Conservation (phyloP, 2,329 filamentous ascomycete species). For the Aspergillus ruber region DNA sequence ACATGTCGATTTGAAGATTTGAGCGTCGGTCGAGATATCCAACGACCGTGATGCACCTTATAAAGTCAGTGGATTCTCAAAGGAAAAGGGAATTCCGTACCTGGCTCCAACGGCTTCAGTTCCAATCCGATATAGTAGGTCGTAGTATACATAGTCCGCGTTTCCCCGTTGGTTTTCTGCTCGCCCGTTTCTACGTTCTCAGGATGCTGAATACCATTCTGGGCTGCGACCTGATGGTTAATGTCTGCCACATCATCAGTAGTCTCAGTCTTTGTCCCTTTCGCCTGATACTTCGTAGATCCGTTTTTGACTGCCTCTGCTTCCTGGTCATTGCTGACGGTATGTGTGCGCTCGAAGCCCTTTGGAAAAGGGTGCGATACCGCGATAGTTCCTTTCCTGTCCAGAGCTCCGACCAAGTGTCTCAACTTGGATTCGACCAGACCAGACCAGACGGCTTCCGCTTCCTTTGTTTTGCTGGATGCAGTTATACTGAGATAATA, state of each 20-base stretch:
- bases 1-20: constrained; percentile 80
- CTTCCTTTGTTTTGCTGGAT: constrained; percentile 74
- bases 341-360: constrained; percentile 77
- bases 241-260: constrained; percentile 47
- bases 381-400: constrained; percentile 70
- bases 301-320: constrained; percentile 58
- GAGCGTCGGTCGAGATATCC: constrained; percentile 65
- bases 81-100: constrained; percentile 44
- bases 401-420: constrained; percentile 73
- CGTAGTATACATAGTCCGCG: constrained; percentile 67
- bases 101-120: constrained; percentile 63
- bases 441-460: constrained; percentile 81
- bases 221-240: constrained; percentile 43
- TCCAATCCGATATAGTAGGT: constrained; percentile 93
- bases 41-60: constrained; percentile 42
- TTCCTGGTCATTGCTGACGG: constrained; percentile 57
- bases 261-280: constrained; percentile 45
- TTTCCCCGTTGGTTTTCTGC: constrained; percentile 34
- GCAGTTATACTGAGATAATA: constrained; percentile 89
- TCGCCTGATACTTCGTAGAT: constrained; percentile 54
- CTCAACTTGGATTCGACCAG: constrained; percentile 91
- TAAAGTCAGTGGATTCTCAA: constrained; percentile 24
- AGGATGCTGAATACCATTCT: constrained; percentile 38
- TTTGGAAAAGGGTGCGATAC: constrained; percentile 90
- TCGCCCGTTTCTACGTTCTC: constrained; percentile 30